phyloP scores from a whole-genome alignment of 2,329 filamentous ascomycete species.

The Paracoccidioides lutzii region DNA sequence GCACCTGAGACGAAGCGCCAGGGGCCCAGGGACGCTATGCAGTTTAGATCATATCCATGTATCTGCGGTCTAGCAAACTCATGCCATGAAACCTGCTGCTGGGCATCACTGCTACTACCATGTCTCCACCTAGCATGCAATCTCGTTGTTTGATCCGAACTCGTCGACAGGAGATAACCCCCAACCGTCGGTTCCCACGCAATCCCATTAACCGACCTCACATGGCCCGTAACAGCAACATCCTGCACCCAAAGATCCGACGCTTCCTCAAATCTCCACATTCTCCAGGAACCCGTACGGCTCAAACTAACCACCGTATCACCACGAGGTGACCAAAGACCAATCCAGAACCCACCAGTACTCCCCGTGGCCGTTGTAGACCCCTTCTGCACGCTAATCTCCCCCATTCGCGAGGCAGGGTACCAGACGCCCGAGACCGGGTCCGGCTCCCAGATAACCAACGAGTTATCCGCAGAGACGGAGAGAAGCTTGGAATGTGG shows the following conservation, averaged over 20 bases:
- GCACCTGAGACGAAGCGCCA: conserved; percentile 83
- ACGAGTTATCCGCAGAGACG: conserved; percentile 86
- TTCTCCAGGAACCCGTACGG: conserved; percentile 83
- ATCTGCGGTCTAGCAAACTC: conserved; percentile 94
- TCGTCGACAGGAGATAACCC: conserved; percentile 75
- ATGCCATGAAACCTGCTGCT: conserved; percentile 57
- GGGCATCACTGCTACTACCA: conserved; percentile 11
- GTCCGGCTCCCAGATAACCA: conserved; percentile 87
- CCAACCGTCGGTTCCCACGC: conserved; percentile 69
- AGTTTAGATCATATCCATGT: conserved; percentile 96
- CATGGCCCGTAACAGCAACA: conserved; percentile 72
- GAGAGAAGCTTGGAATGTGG: conserved; percentile 62
- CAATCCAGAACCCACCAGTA: conserved; percentile 92
- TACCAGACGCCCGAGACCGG: conserved; percentile 78
- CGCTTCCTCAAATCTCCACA: conserved; percentile 55
- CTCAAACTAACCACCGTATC: conserved; percentile 67
- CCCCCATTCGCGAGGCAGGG: conserved; percentile 70
- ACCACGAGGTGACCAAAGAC: conserved; percentile 75
- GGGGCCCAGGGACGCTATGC: conserved; percentile 61
- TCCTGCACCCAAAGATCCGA: conserved; percentile 62
- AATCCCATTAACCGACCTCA: conserved; percentile 65
- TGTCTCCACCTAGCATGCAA: conserved; percentile 69
- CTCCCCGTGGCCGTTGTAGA: conserved; percentile 94
- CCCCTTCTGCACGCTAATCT: conserved; percentile 89
- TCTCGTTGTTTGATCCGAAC: conserved; percentile 83